Evolutionary conservation across 2,329 filamentous ascomycete species (phyloP).

Genomic region (Fusarium musae): DNA sequence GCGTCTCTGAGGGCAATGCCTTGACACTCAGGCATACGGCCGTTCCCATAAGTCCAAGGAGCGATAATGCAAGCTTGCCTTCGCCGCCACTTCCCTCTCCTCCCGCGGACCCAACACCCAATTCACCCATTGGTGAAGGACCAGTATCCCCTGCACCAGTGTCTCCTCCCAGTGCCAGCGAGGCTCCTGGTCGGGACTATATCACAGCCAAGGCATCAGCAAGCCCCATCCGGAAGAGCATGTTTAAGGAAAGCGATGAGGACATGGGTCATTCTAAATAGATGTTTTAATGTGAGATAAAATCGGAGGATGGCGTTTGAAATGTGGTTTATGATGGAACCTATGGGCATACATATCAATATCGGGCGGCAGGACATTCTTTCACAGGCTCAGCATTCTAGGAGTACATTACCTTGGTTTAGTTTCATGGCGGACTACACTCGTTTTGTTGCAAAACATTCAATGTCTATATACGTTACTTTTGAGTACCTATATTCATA

Average conservation of each 20-base stretch:
- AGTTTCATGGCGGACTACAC: constrained; percentile 15
- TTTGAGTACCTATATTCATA: constrained; percentile 22
- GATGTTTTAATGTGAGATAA: background rate
- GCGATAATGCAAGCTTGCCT: constrained; percentile 7
- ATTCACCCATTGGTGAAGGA: constrained; percentile 9
- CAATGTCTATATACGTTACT: constrained; percentile 31
- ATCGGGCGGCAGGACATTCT: constrained; percentile 28
- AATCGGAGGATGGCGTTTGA: constrained; percentile 32
- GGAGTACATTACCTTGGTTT: constrained; percentile 7
- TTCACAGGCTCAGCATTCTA: constrained; percentile 21
- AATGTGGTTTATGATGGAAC: background rate
- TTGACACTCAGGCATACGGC: constrained; percentile 31
- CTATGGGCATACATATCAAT: background rate
- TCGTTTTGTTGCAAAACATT: constrained; percentile 23
- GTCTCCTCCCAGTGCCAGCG: constrained; percentile 47
- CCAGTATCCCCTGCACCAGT: constrained; percentile 7
- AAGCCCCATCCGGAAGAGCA: constrained; percentile 51
- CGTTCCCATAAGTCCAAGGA: constrained; percentile 37
- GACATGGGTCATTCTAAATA: constrained; percentile 49
- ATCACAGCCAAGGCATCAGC: constrained; percentile 40
- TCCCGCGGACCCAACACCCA: constrained; percentile 12
- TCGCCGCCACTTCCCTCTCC: constrained; percentile 28
- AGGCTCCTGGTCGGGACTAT: constrained; percentile 44
- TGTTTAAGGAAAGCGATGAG: constrained; percentile 56
- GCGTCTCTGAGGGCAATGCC: constrained; percentile 36